A percentile compares a stretch with the other conserved stretches of the same genome.
Evolutionary conservation across 106 monocot species (phyloP).

Genomic region (Acorus calamus): DNA sequence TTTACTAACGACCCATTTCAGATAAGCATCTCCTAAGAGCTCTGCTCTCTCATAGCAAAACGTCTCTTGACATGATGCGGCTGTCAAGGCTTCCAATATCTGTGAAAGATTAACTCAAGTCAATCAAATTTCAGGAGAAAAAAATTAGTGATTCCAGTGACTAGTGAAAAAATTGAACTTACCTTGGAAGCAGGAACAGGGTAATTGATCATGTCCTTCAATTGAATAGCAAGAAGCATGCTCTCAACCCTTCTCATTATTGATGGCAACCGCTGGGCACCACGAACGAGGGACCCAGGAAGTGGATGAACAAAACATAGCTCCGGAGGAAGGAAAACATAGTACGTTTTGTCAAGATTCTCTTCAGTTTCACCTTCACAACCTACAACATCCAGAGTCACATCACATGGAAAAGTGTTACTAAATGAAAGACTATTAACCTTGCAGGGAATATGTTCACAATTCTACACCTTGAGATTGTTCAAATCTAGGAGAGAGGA

Average conservation of each 20-base stretch:
- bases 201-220: conserved; percentile 68
- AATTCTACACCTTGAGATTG: conserved; percentile 70
- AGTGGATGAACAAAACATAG: conserved; percentile 95
- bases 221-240: conserved; percentile 87
- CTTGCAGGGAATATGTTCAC: background rate
- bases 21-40: conserved; percentile 93
- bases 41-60: conserved; percentile 96
- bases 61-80: conserved; percentile 96
- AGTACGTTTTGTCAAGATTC: conserved; percentile 86
- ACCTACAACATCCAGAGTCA: conserved; percentile 29
- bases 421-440: too few species aligned
- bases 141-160: background rate
- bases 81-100: conserved; percentile 98
- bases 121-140: conserved; percentile 1
- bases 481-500: conserved; percentile 94
- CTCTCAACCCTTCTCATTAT: conserved; percentile 96
- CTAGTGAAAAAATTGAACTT: background rate
- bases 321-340: conserved; percentile 91
- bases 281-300: conserved; percentile 86
- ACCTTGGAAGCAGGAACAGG: conserved; percentile 80
- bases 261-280: conserved; percentile 90
- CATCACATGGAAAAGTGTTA: background rate
- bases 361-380: conserved; percentile 54
- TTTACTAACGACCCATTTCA: conserved; percentile 98
- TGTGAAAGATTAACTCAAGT: conserved; percentile 10